Evolutionary conservation across 2,329 filamentous ascomycete species (phyloP), one percentile per base, ranked within the genome.

Genomic region (Phialophora macrospora): DNA sequence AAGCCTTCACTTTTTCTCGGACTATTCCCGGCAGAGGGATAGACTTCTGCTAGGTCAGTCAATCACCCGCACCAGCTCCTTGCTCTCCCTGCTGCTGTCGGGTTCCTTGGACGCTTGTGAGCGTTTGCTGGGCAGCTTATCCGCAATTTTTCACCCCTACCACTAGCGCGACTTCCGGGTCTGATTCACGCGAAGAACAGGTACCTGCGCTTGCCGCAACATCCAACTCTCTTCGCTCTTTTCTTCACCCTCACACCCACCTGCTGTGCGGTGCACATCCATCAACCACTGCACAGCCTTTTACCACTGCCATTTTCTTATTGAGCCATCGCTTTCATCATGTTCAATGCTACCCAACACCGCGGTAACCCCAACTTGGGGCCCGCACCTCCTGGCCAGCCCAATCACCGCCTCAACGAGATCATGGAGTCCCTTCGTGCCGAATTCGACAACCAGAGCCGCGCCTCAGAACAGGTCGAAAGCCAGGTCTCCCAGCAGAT

Each of bases 401-500:
- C 90, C 66, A 85, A 83, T 80, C 85, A 82, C 73, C 92, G 95
- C 72, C 84, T 98, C 73, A 92, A 90, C 72, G 94, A 99, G 83
- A 87, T 98, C 70, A 85, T 99, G 75, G 94, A 98, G 64, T 90
- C 93, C 77, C 87, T 99, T 73, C 89, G 94, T 75, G 85, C 87
- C 75, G 95, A 99, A 80, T 98, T 97, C 73, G 94, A 98, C 72
- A 89, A 85, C 67, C 91, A 96, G 78, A 85, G 89, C 73, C 88
- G 91, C 71, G 88, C 91, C 73, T 90, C 88, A 71, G 92, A 92
- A 77, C 91, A 92, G 73, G 96, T 93, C 77, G 94, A 99, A 77
- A 91, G 94, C 77, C 93, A 96, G 97, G 95, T 98, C 76, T 88
- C 91, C 65, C 87, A 88, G 57, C 95, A 99, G 78, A 90, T 97